Percentiles rank a stretch among this genome's conserved stretches.
Evolutionary conservation across 1,284 basidiomycete species (phyloP).

Genomic region (Melampsora occidentalis): DNA sequence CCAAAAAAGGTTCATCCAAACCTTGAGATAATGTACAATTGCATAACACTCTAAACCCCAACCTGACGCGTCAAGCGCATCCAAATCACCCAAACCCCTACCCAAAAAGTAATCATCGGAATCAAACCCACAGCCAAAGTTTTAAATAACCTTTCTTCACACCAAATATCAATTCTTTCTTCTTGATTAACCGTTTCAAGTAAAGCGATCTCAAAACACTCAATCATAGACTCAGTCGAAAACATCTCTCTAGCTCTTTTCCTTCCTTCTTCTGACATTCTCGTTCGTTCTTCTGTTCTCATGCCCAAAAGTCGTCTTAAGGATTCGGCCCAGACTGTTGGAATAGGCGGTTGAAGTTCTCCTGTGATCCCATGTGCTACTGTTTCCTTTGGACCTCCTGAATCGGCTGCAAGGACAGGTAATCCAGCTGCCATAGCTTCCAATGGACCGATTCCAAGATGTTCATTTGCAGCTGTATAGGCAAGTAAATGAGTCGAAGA

Average conservation of each 20-base stretch:
- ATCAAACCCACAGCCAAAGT: not conserved
- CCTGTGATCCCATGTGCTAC: conserved; percentile 61
- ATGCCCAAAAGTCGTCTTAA: conserved; percentile 65
- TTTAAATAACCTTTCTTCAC: not conserved
- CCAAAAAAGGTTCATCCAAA: too few relatives aligned
- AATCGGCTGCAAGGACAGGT: conserved; percentile 82
- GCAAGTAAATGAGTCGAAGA: conserved; percentile 67
- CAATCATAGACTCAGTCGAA: conserved; percentile 66
- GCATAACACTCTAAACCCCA: too few relatives aligned
- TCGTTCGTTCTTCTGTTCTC: conserved; percentile 56
- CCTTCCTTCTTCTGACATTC: conserved; percentile 62
- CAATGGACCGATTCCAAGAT: conserved; percentile 94
- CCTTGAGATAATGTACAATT: too few relatives aligned
- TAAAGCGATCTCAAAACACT: conserved; percentile 64
- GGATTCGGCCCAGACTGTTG: conserved; percentile 67
- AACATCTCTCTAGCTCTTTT: conserved; percentile 63
- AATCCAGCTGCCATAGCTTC: conserved; percentile 91
- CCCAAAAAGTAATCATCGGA: conserved; percentile 6
- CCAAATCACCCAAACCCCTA: not conserved
- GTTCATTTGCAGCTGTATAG: conserved; percentile 93
- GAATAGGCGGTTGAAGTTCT: conserved; percentile 62
- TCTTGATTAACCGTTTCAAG: conserved; percentile 51
- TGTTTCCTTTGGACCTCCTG: conserved; percentile 88
- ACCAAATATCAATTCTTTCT: not conserved
- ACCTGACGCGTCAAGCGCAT: not conserved